Evolutionary conservation across 805 yeast species (phyloP).

Genomic region (Nakazawaea wyomingensis): DNA sequence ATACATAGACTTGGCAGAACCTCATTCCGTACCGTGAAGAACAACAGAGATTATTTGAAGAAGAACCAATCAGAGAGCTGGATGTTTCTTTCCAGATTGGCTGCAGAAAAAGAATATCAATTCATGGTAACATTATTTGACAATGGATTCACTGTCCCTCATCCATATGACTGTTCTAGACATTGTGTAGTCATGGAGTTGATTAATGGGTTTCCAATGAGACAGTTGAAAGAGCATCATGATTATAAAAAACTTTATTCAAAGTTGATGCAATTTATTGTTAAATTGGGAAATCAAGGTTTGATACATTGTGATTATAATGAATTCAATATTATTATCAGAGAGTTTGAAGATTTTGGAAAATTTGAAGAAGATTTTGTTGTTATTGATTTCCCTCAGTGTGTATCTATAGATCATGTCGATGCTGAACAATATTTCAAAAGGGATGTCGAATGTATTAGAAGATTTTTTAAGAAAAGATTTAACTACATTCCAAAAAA

Average conservation of each 20-base stretch:
- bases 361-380: conserved; percentile 64
- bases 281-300: conserved; percentile 79
- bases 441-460: conserved; percentile 89
- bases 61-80: conserved; percentile 72
- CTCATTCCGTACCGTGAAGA: conserved; percentile 87
- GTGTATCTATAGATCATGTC: conserved; percentile 85
- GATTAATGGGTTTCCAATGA: conserved; percentile 87
- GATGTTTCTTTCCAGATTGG: conserved; percentile 87
- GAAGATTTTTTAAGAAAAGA: conserved; percentile 74
- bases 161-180: conserved; percentile 82
- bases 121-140: conserved; percentile 74
- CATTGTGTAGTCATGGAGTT: conserved; percentile 93
- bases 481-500: conserved; percentile 65
- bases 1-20: conserved; percentile 92
- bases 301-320: conserved; percentile 96
- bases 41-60: conserved; percentile 85
- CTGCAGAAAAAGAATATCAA: conserved; percentile 89
- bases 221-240: conserved; percentile 66
- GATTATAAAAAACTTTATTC: conserved; percentile 72
- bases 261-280: conserved; percentile 82
- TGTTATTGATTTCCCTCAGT: conserved; percentile 97
- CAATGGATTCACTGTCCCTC: conserved; percentile 82
- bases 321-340: conserved; percentile 90
- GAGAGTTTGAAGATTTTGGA: conserved; percentile 49
- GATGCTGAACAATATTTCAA: conserved; percentile 87